Evolutionary conservation across 2,329 filamentous ascomycete genomes (phyloP).

Genomic region (Trichoderma sp.): DNA sequence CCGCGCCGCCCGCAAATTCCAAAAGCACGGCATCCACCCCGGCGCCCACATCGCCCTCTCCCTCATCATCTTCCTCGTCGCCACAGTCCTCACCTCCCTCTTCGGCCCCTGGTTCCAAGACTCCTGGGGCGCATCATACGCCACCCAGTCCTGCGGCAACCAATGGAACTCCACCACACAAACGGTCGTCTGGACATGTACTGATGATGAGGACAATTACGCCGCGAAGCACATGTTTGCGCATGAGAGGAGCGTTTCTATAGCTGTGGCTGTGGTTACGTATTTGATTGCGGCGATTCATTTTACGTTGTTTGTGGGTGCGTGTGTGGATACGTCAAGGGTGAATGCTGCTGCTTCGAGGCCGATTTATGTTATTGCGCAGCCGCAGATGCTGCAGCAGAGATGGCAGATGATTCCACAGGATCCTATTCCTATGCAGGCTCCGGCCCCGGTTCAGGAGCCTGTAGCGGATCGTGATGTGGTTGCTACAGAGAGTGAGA

Average conservation of each 20-base stretch:
- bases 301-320: slow-evolving; percentile 40
- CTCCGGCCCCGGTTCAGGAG: not conserved
- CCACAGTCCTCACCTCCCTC: slow-evolving; percentile 29
- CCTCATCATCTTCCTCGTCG: slow-evolving; percentile 42
- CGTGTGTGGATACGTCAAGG: slow-evolving; percentile 40
- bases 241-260: slow-evolving; percentile 22
- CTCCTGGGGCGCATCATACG: slow-evolving; percentile 17
- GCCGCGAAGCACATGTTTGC: not conserved
- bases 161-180: not conserved
- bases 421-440: not conserved
- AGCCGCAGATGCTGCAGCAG: slow-evolving; percentile 29
- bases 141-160: not conserved
- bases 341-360: slow-evolving; percentile 27
- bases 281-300: slow-evolving; percentile 27
- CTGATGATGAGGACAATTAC: not conserved
- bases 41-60: slow-evolving; percentile 44
- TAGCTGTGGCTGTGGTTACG: slow-evolving; percentile 23
- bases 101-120: slow-evolving; percentile 22
- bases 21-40: slow-evolving; percentile 40
- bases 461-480: not conserved
- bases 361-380: slow-evolving; percentile 29
- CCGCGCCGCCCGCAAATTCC: slow-evolving; percentile 32
- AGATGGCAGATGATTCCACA: slow-evolving; percentile 30
- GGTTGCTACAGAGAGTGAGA: not conserved
- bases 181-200: not conserved